These are phyloP conservation scores for Caryopteris hybrid DNA, from an alignment of 305 asterid species.

Conservation along the genomic window DNA sequence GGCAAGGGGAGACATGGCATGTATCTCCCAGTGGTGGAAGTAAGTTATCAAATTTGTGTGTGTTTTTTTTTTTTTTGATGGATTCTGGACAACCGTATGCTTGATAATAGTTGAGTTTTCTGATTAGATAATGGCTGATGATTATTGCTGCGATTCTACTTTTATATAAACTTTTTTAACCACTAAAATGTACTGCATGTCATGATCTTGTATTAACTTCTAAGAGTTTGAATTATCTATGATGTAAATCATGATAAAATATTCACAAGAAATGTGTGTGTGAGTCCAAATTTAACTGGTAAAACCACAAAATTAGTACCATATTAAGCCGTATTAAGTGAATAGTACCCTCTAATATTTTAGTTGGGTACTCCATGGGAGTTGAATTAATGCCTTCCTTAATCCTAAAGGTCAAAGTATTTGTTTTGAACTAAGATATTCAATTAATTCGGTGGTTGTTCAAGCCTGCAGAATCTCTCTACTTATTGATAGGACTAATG, in stretches of 20 bases:
- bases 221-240: no score
- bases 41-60: conserved; percentile 38
- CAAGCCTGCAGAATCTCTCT: neutral
- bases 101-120: neutral
- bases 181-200: no score
- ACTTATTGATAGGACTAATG: neutral
- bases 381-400: neutral
- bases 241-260: no score
- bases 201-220: no score
- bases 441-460: neutral
- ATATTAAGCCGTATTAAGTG: no score
- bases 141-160: neutral
- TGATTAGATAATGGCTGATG: neutral
- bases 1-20: conserved; percentile 99
- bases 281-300: no score
- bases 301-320: no score
- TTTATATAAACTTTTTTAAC: neutral
- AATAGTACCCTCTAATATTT: no score
- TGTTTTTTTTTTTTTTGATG: neutral
- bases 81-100: conserved; percentile 7
- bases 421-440: neutral
- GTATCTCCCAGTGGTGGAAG: conserved; percentile 70
- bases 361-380: neutral
- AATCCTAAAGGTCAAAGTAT: no score
- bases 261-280: no score